A percentile compares a stretch with the other conserved stretches of the same genome.
Conservation (phyloP, 345 rosid genomes). For the Tarenaya hassleriana region DNA sequence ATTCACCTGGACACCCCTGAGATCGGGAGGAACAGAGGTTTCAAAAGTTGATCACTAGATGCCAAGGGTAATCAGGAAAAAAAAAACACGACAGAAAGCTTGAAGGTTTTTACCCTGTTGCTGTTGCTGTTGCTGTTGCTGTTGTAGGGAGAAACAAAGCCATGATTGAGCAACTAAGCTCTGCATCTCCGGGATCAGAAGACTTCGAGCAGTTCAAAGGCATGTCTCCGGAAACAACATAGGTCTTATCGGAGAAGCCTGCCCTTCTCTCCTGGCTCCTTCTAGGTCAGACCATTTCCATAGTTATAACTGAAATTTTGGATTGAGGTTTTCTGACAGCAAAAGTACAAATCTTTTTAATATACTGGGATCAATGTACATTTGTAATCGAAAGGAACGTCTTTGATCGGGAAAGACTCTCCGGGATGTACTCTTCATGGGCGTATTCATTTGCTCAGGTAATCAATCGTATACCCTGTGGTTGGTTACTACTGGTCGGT, state of each 20-base stretch:
- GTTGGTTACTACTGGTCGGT: conserved; percentile 40
- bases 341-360: conserved; percentile 42
- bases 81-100: no score
- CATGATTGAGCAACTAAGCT: conserved; percentile 32
- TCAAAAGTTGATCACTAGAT: no score
- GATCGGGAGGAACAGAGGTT: no score
- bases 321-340: no score
- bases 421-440: conserved; percentile 56
- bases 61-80: no score
- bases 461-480: conserved; percentile 31
- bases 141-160: conserved; percentile 31
- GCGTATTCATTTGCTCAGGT: conserved; percentile 64
- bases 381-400: conserved; percentile 38
- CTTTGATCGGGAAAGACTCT: conserved; percentile 54
- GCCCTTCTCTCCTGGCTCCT: conserved; percentile 49
- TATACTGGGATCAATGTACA: conserved; percentile 41
- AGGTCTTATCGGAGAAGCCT: conserved; percentile 50
- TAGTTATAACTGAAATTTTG: no score
- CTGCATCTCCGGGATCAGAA: conserved; percentile 30
- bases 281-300: no score
- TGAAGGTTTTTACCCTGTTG: no score
- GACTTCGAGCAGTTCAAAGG: conserved; percentile 35
- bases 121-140: no score
- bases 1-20: conserved; percentile 58
- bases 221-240: conserved; percentile 53